A percentile compares a stretch with the other conserved stretches of the same genome.
phyloP scores from a whole-genome alignment of 2,329 filamentous ascomycete genomes.

The Colletotrichum trifolii region DNA sequence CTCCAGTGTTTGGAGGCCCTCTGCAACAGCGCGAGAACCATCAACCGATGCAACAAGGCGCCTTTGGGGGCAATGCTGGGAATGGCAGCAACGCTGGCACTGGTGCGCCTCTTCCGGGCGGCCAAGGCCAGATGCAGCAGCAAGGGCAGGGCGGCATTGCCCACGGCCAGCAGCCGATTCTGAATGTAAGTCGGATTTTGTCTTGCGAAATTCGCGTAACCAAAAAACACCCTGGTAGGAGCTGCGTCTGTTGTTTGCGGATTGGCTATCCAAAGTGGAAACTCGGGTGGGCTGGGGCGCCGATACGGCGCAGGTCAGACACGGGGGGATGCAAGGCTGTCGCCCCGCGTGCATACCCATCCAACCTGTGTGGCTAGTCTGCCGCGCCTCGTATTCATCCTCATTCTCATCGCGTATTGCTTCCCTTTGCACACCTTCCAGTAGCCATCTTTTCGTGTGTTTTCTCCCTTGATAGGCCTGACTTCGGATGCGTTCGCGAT shows the following conservation, averaged over 20 bases:
- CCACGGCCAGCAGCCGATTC: slow-evolving; percentile 72
- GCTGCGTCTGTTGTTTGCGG: slow-evolving; percentile 23
- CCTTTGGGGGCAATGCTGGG: slow-evolving; percentile 49
- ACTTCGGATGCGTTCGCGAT: slow-evolving; percentile 20
- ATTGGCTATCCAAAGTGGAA: slow-evolving; percentile 36
- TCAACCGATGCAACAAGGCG: slow-evolving; percentile 68
- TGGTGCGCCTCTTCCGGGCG: slow-evolving; percentile 53
- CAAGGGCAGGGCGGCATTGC: slow-evolving; percentile 33
- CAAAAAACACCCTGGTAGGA: slow-evolving; percentile 5
- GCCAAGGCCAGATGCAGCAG: slow-evolving; percentile 77
- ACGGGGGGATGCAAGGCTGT: slow-evolving; percentile 21
- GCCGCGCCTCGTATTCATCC: slow-evolving; percentile 18
- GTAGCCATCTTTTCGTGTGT: not conserved
- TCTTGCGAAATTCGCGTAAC: slow-evolving; percentile 8
- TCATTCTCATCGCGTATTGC: not conserved
- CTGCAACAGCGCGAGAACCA: slow-evolving; percentile 68
- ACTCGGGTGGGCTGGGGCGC: slow-evolving; percentile 34
- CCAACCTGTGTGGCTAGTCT: slow-evolving; percentile 8
- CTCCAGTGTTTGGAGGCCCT: slow-evolving; percentile 76
- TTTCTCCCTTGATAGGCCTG: not conserved
- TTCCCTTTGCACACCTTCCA: not conserved
- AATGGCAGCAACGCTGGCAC: slow-evolving; percentile 49
- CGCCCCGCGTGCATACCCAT: slow-evolving; percentile 24
- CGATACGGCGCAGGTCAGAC: slow-evolving; percentile 32
- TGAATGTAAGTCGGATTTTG: slow-evolving; percentile 67